These are phyloP conservation scores for Phytophthora idaei DNA, from an alignment of 352 stramenopile genomes.

Conservation along the genomic window DNA sequence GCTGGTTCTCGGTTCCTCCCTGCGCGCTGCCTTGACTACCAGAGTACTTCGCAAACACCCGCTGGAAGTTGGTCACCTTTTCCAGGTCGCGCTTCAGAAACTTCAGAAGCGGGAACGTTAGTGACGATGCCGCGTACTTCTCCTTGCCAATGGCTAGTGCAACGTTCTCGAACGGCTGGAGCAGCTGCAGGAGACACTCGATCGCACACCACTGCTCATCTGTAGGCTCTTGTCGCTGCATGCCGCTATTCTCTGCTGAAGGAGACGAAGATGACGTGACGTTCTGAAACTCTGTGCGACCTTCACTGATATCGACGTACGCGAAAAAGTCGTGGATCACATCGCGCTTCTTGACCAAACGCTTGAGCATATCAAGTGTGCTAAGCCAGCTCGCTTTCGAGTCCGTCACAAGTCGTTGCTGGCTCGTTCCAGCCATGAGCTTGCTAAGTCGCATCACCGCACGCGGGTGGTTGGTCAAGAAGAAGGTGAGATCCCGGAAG, in stretches of 20 bases:
- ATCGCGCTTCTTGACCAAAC: constrained; percentile 44
- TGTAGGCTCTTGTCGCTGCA: constrained; percentile 33
- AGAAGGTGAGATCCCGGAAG: constrained; percentile 53
- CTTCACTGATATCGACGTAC: constrained; percentile 47
- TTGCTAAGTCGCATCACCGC: constrained; percentile 48
- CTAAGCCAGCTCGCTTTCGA: constrained; percentile 51
- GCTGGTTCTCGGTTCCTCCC: constrained; percentile 2
- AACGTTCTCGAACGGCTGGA: constrained; percentile 58
- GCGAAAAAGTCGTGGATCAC: constrained; percentile 57
- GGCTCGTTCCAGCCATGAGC: constrained; percentile 40
- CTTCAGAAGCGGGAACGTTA: constrained; percentile 47
- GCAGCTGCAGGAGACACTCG: constrained; percentile 46
- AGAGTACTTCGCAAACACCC: constrained; percentile 40
- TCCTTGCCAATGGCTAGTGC: constrained; percentile 47
- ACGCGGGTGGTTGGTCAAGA: constrained; percentile 52
- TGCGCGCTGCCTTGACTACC: constrained; percentile 1
- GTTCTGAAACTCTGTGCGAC: constrained; percentile 42
- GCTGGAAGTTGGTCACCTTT: constrained; percentile 50
- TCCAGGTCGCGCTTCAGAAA: constrained; percentile 56
- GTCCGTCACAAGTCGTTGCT: constrained; percentile 47
- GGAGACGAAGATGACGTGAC: constrained; percentile 13
- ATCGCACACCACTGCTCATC: constrained; percentile 47
- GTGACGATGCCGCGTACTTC: constrained; percentile 46
- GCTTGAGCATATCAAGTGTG: constrained; percentile 56
- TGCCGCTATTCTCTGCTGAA: constrained; percentile 8